Base-by-base conservation (phyloP, 2,329 filamentous ascomycete species). In the Mycocentrospora acerina region DNA sequence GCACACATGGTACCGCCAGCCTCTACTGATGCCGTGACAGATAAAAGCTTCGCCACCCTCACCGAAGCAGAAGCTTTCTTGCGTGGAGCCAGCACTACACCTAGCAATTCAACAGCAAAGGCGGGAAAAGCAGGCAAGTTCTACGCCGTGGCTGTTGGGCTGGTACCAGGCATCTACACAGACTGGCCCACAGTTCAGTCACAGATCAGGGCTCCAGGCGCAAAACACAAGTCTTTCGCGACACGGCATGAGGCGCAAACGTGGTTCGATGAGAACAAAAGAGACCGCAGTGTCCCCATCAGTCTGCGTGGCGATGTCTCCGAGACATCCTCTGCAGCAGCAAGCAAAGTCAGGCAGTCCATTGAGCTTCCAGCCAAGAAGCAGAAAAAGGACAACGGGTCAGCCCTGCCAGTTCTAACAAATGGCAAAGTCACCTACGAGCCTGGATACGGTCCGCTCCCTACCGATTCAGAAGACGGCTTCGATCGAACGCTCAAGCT, bases 1-100 rank as follows among this genome's bases (percentile, higher is more conserved):
- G 14, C 9, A 6, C 14, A 12, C 3, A 14, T 25, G 32, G 12
- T 22, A 7, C 11, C 13, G 13, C 11, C 7, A 11, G 4, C 17
- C 7, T 19, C 13, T 4, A 22, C 37, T 52, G 36, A 55, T 24
- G 4, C 7, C 4, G 13, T 17, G 28, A 17, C 44, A 93, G 88
- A 86, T 73, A 91, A 93, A 71, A 88, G 86, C 1, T 96, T 95
- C 61, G 70, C 76, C 8, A 81, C 78, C 1, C 72, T 77, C 42
- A 78, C 83, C 46, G 89, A 95, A 43, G 91, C 91, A n/a, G 79
- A 86, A 56, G 81, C 80, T 2, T 96, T 88, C 61, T 75, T 88
- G 17, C 86, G 87, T 31, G 77, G 76, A 50, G 76, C 77, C 40
- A 5, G 6, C 7, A 66, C 66, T 7, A 62, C 61, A 3, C 52